Conservation (phyloP, 495 filamentous ascomycete genomes). For the Aspergillus incahuasiensis region DNA sequence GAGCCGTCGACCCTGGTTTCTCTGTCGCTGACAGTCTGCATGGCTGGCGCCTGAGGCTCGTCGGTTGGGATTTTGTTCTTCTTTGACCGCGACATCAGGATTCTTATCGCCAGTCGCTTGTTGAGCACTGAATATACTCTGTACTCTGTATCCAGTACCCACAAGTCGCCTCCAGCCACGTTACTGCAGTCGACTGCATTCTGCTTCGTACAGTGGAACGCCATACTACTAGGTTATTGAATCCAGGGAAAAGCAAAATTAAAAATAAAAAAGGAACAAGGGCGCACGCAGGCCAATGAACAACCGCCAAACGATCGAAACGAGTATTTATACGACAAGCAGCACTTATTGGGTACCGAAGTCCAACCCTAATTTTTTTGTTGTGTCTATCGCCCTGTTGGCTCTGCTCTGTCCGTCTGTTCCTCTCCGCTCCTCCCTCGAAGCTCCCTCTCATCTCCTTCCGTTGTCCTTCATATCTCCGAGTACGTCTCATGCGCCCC, state of each 20-base stretch:
- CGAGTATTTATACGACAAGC: slow-evolving; percentile 14
- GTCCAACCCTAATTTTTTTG: slow-evolving; percentile 1
- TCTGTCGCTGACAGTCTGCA: slow-evolving; percentile 5
- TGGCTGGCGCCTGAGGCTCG: not conserved
- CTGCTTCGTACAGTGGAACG: not conserved
- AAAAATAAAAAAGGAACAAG: slow-evolving; percentile 10
- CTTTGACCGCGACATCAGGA: too few relatives aligned
- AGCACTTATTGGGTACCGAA: slow-evolving; percentile 10
- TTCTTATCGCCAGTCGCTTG: not conserved
- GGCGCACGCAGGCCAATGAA: not conserved
- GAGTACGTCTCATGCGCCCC: slow-evolving; percentile 31
- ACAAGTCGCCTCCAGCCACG: too few relatives aligned
- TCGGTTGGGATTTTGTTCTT: not conserved
- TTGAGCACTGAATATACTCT: not conserved
- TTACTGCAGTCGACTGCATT: not conserved
- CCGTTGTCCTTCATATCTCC: slow-evolving; percentile 1
- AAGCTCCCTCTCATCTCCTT: slow-evolving; percentile 4
- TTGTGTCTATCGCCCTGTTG: not conserved
- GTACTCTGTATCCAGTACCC: too few relatives aligned
- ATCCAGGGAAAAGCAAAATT: slow-evolving; percentile 2
- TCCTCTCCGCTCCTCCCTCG: not conserved
- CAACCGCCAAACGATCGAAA: slow-evolving; percentile 6
- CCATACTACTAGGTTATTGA: not conserved
- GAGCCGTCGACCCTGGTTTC: slow-evolving; percentile 16
- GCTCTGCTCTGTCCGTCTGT: slow-evolving; percentile 5